Percentiles rank a stretch among this genome's conserved stretches.
These are phyloP conservation scores for Sphagnum fallax DNA, from an alignment of 228 moss, liverwort and hornwort species.

Conservation along the genomic window DNA sequence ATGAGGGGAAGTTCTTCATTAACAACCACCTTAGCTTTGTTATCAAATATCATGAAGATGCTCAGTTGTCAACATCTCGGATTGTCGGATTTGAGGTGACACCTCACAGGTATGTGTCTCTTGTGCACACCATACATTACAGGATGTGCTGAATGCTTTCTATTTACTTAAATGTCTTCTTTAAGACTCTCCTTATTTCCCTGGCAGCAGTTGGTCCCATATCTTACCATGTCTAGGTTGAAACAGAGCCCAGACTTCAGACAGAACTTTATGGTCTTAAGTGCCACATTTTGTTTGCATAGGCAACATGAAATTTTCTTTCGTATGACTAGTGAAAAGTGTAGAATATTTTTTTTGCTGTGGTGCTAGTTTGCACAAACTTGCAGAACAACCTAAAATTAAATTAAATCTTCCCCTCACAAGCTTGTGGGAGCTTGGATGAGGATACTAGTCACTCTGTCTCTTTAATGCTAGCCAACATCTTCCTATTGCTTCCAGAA, in stretches of 20 bases:
- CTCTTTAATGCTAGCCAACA: too few relatives aligned
- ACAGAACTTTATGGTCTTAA: not conserved
- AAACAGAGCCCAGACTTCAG: not conserved
- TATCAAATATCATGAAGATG: constrained; percentile 65
- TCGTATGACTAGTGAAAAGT: too few relatives aligned
- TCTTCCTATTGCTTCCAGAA: too few relatives aligned
- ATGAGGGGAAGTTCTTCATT: constrained; percentile 61
- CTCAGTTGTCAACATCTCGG: constrained; percentile 36
- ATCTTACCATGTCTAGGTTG: not conserved
- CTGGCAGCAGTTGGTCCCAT: not conserved
- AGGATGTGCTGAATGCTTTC: not conserved
- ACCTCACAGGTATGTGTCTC: constrained; percentile 44
- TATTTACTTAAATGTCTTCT: not conserved
- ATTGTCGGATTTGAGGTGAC: constrained; percentile 93
- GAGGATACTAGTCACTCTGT: too few relatives aligned
- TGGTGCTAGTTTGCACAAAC: too few relatives aligned
- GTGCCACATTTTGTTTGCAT: not conserved
- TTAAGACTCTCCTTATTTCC: not conserved
- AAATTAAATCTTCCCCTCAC: too few relatives aligned
- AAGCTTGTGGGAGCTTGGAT: too few relatives aligned
- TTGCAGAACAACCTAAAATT: too few relatives aligned
- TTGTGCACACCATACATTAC: not conserved
- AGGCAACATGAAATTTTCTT: too few relatives aligned
- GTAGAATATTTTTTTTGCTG: too few relatives aligned
- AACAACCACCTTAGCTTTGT: constrained; percentile 72